Percentiles rank a stretch among this genome's conserved stretches.
Conservation (phyloP, 78 protist genomes). For the Isochrysis galbana region DNA sequence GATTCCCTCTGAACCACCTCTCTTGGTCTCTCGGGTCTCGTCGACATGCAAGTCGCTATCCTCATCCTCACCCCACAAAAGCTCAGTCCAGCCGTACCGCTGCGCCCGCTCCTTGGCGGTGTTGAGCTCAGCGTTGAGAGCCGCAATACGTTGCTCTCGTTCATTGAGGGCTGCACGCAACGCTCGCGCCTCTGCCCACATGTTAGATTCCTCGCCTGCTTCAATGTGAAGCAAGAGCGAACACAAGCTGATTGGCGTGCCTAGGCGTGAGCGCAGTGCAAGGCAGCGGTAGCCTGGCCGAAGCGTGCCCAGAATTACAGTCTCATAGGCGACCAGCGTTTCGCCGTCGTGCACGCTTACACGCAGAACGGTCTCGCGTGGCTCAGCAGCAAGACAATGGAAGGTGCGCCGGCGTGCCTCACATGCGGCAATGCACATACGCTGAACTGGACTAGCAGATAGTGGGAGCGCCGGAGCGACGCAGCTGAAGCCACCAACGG, state of each 20-base stretch:
- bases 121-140: background rate
- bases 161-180: background rate
- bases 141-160: background rate
- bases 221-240: background rate
- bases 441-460: background rate
- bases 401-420: background rate
- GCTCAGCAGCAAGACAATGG: background rate
- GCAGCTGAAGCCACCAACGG: background rate
- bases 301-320: background rate
- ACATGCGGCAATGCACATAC: background rate
- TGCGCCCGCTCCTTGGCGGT: no score
- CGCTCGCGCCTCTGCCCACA: background rate
- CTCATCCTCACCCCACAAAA: no score
- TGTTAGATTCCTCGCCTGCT: background rate
- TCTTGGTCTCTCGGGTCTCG: no score
- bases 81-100: no score
- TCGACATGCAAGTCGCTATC: no score
- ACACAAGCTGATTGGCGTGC: background rate
- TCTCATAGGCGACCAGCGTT: background rate
- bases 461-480: background rate
- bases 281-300: background rate
- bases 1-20: no score
- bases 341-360: background rate
- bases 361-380: background rate
- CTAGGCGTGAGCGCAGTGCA: background rate